Evolutionary conservation across 2,329 filamentous ascomycete species (phyloP).

Genomic region (Herpomyces periplanetae): DNA sequence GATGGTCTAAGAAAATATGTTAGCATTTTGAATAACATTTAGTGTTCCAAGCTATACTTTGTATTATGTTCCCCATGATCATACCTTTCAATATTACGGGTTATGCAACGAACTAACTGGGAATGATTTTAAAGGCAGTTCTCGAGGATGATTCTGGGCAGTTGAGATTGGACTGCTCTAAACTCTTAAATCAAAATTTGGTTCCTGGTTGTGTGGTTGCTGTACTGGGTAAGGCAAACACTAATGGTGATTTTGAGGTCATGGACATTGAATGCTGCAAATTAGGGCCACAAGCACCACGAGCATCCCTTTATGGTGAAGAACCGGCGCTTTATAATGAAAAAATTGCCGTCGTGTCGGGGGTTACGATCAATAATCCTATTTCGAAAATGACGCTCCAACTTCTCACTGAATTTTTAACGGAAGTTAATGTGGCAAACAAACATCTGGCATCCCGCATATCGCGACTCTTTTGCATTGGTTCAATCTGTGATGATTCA

Average conservation of each 20-base stretch:
- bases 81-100: too few species aligned
- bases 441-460: constrained; percentile 20
- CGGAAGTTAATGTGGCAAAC: constrained; percentile 6
- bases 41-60: too few species aligned
- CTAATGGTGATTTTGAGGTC: constrained; percentile 63
- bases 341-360: constrained; percentile 8
- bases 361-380: constrained; percentile 6
- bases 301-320: too few species aligned
- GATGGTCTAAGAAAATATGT: too few species aligned
- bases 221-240: constrained; percentile 76
- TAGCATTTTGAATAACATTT: constrained; percentile 80
- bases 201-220: constrained; percentile 79
- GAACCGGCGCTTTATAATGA: constrained; percentile 43
- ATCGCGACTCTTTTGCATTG: constrained; percentile 53
- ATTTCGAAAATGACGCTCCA: constrained; percentile 8
- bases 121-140: too few species aligned
- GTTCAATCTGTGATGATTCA: constrained; percentile 13
- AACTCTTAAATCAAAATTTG: constrained; percentile 24
- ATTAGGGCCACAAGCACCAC: constrained; percentile 34
- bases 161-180: constrained; percentile 30
- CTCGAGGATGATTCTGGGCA: constrained; percentile 84
- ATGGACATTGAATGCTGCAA: constrained; percentile 65
- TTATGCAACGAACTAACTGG: too few species aligned
- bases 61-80: too few species aligned
- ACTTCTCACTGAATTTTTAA: constrained; percentile 6